These are phyloP conservation scores for Phanerodontia chrysosporium DNA, from an alignment of 768 basidiomycete genomes.

Conservation along the genomic window DNA sequence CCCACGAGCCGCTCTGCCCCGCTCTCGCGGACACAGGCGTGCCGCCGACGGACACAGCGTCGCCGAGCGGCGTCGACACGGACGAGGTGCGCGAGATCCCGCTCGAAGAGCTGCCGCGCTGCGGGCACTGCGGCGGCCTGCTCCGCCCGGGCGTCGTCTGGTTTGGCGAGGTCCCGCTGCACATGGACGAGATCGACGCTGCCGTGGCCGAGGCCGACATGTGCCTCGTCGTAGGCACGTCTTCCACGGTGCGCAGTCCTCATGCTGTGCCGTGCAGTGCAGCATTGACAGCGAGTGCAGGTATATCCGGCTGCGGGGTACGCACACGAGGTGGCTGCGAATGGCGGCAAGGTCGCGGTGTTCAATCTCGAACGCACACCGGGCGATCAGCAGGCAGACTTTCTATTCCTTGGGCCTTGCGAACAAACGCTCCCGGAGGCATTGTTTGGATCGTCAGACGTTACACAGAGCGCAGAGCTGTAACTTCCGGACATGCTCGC, in stretches of 20 bases:
- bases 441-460: constrained; percentile 16
- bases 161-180: constrained; percentile 34
- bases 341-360: constrained; percentile 34
- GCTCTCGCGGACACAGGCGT: constrained; percentile 36
- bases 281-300: constrained; percentile 13
- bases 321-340: constrained; percentile 18
- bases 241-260: constrained; percentile 29
- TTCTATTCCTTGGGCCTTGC: constrained; percentile 47
- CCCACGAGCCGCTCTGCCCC: constrained; percentile 42
- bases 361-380: constrained; percentile 30
- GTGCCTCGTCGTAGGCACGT: constrained; percentile 37
- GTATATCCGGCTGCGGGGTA: constrained; percentile 32
- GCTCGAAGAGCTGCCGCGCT: constrained; percentile 26
- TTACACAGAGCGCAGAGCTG: background rate
- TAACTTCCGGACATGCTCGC: too few species aligned
- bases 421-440: constrained; percentile 41
- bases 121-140: constrained; percentile 27
- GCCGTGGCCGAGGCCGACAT: constrained; percentile 29
- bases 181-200: constrained; percentile 26
- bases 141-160: constrained; percentile 38
- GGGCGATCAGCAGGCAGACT: constrained; percentile 42
- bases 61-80: constrained; percentile 15
- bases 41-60: constrained; percentile 21
- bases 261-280: background rate
- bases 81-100: constrained; percentile 28